Base-by-base conservation (phyloP, 495 filamentous ascomycete species). In the Xylaria curta region DNA sequence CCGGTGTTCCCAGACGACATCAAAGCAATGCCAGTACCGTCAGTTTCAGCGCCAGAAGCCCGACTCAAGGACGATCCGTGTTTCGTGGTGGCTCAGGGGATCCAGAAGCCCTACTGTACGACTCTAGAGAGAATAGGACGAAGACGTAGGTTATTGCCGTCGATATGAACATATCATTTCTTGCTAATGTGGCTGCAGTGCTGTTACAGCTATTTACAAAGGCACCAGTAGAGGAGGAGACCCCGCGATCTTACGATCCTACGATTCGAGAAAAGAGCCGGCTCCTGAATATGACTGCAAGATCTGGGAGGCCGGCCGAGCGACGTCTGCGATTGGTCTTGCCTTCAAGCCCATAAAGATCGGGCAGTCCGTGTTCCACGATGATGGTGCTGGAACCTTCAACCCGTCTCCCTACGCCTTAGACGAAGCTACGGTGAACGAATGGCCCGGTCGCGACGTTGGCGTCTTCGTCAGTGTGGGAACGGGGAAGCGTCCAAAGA, bases 281-380 rank as follows among this genome's bases (percentile, higher is more conserved):
- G 88, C 93, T 4, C 92, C 95, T 0, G 94, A 97, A 78, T 93
- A 93, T 70, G 90, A 97, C 75, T 97, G 94, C 80, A 97, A 88
- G 17, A 93, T 99, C 65, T 99, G 96, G 96, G 88, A 99, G 80
- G 96, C 96, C 5, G 96, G 96, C 9, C 90, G 97, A 49, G 96
- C 96, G n/a, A 99, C 96, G 3, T 93, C 88, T 63, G 94, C 96
- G 4, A 97, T 93, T 4, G 94, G 92, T 0, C 83, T 97, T 40
- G 97, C 96, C 3, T 99, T 99, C 83, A 99, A 99, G 79, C 93
- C 95, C 0, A 94, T 99, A 49, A 93, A 92, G 73, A 92, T 98
- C 65, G 97, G 94, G 3, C 95, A 98, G 75, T 94, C 94, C 13
- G 86, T 93, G 15, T 99, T 98, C 75, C 91, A 97, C 64, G 97